Evolutionary conservation across 139 green algal genomes (phyloP).

Genomic region (Chlorella sp.): DNA sequence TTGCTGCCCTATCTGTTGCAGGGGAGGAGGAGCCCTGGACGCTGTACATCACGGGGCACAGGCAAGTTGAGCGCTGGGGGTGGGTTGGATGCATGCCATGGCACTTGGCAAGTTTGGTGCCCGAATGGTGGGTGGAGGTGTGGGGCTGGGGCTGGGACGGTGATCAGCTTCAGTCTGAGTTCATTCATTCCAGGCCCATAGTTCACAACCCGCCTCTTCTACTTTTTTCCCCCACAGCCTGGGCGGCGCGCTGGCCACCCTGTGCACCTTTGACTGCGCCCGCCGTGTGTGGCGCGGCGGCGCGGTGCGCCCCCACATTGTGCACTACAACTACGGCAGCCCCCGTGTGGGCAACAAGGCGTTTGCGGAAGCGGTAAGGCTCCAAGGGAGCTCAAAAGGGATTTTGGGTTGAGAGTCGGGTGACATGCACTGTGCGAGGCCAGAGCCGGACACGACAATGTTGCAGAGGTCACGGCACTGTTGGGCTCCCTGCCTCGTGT

Average conservation of each 20-base stretch:
- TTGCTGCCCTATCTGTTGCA: not conserved
- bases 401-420: not conserved
- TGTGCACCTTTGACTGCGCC: constrained; percentile 77
- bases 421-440: too few relatives aligned
- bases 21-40: constrained; percentile 43
- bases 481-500: too few relatives aligned
- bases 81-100: too few relatives aligned
- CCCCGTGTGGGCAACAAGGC: constrained; percentile 82
- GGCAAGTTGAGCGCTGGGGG: not conserved
- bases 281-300: constrained; percentile 42
- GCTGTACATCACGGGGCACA: constrained; percentile 76
- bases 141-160: too few relatives aligned
- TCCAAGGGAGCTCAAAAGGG: not conserved
- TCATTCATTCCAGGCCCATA: too few relatives aligned
- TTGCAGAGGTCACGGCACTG: too few relatives aligned
- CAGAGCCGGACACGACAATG: too few relatives aligned
- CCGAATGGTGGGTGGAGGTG: too few relatives aligned
- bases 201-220: too few relatives aligned
- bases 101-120: too few relatives aligned
- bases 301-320: constrained; percentile 34
- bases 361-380: constrained; percentile 57
- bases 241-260: constrained; percentile 84
- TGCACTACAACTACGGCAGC: constrained; percentile 83
- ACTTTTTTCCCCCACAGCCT: constrained; percentile 45
- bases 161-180: too few relatives aligned